A percentile compares a stretch with the other conserved stretches of the same genome.
Evolutionary conservation across 768 basidiomycete genomes (phyloP).

Genomic region (Naganishia kalamii): DNA sequence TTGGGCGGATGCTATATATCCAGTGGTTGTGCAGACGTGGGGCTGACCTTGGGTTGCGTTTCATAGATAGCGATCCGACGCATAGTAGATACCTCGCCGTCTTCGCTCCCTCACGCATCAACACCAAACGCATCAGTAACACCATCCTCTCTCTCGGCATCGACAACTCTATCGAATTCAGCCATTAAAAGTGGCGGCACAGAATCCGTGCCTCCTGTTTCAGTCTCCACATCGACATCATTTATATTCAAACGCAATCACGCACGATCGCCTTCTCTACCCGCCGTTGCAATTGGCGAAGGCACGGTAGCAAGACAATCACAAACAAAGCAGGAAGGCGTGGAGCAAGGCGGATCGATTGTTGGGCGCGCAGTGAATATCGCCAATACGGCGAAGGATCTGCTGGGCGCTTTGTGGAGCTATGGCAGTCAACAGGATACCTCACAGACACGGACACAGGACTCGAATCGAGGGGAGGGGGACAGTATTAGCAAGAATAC

Average conservation of each 20-base stretch:
- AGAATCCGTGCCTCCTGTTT: not conserved
- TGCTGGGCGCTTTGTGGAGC: constrained; percentile 61
- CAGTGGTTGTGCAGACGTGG: not conserved
- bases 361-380: constrained; percentile 68
- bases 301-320: constrained; percentile 33
- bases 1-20: not conserved
- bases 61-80: constrained; percentile 33
- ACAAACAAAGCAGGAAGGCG: constrained; percentile 24
- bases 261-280: constrained; percentile 18
- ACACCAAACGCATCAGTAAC: not conserved
- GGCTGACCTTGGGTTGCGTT: not conserved
- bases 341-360: constrained; percentile 49
- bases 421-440: constrained; percentile 23
- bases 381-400: constrained; percentile 70
- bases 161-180: not conserved
- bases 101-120: constrained; percentile 41
- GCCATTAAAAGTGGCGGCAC: not conserved
- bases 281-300: not conserved
- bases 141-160: not conserved
- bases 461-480: constrained; percentile 15
- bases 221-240: not conserved
- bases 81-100: constrained; percentile 43
- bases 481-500: not conserved
- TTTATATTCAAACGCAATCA: not conserved
- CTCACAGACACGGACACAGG: constrained; percentile 38